Evolutionary conservation across 2,329 filamentous ascomycete species (phyloP), one percentile per base, ranked within the genome.

Genomic region (Annulohypoxylon truncatum): DNA sequence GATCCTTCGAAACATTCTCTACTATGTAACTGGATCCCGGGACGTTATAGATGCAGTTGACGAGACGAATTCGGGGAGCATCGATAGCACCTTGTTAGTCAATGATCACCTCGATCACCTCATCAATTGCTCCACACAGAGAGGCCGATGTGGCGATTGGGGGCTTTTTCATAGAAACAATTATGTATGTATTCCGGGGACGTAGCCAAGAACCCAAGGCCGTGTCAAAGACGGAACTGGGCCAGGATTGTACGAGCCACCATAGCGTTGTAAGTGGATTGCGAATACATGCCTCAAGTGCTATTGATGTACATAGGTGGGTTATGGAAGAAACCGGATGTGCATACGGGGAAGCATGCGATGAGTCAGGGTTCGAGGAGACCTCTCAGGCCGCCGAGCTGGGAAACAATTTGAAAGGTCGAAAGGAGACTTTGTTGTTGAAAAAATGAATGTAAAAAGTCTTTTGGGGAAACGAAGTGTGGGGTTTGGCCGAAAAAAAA

Each of bases 21-120:
- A n/a, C n/a, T n/a, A n/a, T n/a, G n/a, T n/a, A 38, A 62, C 58
- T 64, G 50, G 61, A 56, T 56, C 52, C 60, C 57, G 46, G 67
- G 46, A 38, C 46, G 64, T 47, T 44, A n/a, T 56, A 46, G 40
- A 33, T 56, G 64, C 54, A 64, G 61, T 69, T 59, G 54, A 63
- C 47, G 55, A 64, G 44, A 66, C 38, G 46, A 56, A 57, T 63
- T 61, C 54, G 51, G 64, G 61, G 50, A 67, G 50, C 48, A 40
- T 60, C 61, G 52, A 69, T 67, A 69, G 50, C 64, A 67, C 64
- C 64, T 68, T 66, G 64, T 68, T 70, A 67, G 61, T 66, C 67
- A 65, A 67, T 63, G 64, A 65, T 70, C 67, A 67, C 55, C 59
- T 63, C 48, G 42, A 70, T 70, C 67, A 70, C 67, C 64, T 70